Base-by-base conservation (phyloP, 306 rosid genomes). In the Hippophae gyantsensis region DNA sequence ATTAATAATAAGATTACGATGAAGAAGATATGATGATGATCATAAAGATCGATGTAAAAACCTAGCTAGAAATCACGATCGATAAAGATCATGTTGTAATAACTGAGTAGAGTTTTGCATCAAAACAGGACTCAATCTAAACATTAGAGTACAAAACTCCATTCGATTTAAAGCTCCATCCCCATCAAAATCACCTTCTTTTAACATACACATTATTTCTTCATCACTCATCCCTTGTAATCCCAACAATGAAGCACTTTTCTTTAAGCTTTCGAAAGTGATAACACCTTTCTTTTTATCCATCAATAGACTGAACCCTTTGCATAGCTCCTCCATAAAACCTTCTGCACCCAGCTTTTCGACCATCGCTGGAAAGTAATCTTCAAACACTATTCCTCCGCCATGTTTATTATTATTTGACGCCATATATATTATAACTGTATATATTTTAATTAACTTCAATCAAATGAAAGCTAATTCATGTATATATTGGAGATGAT, bases 131-230 rank as follows among this genome's bases (percentile, higher is more conserved):
- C 93, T 85, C 64, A 82, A 47, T 77, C 75, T 82, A 58, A 85
- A 79, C 93, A 85, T 85, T 38, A 85, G 88, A 1, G 77, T 77
- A 32, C 82, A 85, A 57, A 85, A 85, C 65, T 85, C 93, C 85
- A 77, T 78, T 54, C 79, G 82, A 55, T 65, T 62, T 10, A 82
- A 74, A 49, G 82, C 85, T 8, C 81, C 93, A 77, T 82, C 86
- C 1, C 84, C 86, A 58, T 85, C 88, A 45, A 77, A 54, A 66
- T 85, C 93, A 5, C 88, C 93, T 79, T 82, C 93, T 58, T 66
- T 72, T 12, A 85, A 71, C 93, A 85, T 82, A 62, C 78, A 70
- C 66, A 25, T 68, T 18, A 80, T 40, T 65, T 85, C 93, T 7
- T 82, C 90, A 11, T 80, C 82, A 2, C 65, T 78, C 82, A 84